A percentile compares a stretch with the other conserved stretches of the same genome.
Evolutionary conservation across 768 basidiomycete species (phyloP).

Genomic region (Baorangia bicolor): DNA sequence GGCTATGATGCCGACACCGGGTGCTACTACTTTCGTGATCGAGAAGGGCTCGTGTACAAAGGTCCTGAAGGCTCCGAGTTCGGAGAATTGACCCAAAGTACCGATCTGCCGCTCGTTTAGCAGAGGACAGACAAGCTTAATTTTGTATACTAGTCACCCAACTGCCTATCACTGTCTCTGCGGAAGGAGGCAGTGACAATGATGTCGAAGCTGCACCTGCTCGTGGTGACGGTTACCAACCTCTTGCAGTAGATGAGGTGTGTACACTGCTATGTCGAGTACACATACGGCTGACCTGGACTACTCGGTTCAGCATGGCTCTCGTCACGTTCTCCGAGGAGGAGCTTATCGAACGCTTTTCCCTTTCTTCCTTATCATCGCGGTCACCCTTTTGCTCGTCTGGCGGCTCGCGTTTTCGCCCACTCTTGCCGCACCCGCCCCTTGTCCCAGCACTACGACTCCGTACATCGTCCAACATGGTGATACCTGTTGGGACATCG

Average conservation of each 20-base stretch:
- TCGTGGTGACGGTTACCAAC: constrained; percentile 56
- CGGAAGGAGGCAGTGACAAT: constrained; percentile 34
- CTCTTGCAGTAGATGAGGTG: constrained; percentile 53
- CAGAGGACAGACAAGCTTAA: not conserved
- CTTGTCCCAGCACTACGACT: constrained; percentile 37
- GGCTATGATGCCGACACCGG: constrained; percentile 76
- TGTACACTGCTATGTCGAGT: not conserved
- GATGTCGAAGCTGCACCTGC: constrained; percentile 58
- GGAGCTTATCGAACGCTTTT: constrained; percentile 59
- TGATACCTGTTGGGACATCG: constrained; percentile 67
- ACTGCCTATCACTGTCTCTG: constrained; percentile 27
- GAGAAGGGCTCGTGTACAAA: constrained; percentile 53
- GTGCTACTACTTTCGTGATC: constrained; percentile 62
- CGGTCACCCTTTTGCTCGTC: constrained; percentile 58
- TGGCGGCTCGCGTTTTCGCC: constrained; percentile 56
- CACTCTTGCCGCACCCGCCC: constrained; percentile 25
- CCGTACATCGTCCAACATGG: constrained; percentile 54
- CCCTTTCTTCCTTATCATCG: constrained; percentile 71
- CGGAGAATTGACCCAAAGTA: constrained; percentile 49
- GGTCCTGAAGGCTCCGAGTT: constrained; percentile 61
- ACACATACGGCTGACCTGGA: constrained; percentile 12
- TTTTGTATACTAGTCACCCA: constrained; percentile 26
- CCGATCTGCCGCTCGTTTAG: not conserved
- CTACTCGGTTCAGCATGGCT: constrained; percentile 31
- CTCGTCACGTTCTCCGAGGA: constrained; percentile 35